Evolutionary conservation across 345 rosid genomes (phyloP).

Genomic region (Eucalyptus viminalis): DNA sequence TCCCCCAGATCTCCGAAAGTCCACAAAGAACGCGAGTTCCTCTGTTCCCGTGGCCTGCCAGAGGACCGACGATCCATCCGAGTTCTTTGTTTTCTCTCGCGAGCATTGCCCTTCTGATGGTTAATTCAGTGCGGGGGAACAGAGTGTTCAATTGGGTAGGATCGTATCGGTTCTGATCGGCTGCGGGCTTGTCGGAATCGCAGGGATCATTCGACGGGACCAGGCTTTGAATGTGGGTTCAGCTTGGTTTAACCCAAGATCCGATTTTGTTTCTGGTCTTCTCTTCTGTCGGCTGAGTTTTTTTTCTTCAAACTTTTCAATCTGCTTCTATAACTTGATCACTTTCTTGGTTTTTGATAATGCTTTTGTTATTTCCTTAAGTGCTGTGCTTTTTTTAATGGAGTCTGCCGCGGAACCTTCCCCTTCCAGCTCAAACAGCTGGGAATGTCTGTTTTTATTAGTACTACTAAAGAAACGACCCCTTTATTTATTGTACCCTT

Average conservation of each 20-base stretch:
- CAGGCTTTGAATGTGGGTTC: neutral
- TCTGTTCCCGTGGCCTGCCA: neutral
- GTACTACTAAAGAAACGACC: neutral
- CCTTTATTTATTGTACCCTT: neutral
- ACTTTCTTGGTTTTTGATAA: neutral
- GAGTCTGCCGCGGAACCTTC: neutral
- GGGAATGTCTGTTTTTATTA: neutral
- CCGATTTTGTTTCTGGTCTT: neutral
- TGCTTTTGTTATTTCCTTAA: neutral
- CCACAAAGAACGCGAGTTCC: neutral
- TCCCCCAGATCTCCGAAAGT: neutral
- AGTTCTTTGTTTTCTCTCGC: neutral
- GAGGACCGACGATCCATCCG: neutral
- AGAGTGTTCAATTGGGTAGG: neutral
- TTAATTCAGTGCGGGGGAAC: neutral
- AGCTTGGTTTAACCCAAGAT: neutral
- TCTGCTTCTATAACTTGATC: neutral
- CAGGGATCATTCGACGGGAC: neutral
- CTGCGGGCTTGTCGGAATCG: neutral
- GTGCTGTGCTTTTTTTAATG: neutral
- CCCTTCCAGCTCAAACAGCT: slow-evolving; percentile 6
- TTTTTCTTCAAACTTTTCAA: neutral
- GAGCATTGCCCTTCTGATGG: neutral
- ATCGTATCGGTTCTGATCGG: neutral
- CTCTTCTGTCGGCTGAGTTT: neutral